Evolutionary conservation across 352 stramenopile species (phyloP).

Genomic region (Halophytophthora polymorphica): DNA sequence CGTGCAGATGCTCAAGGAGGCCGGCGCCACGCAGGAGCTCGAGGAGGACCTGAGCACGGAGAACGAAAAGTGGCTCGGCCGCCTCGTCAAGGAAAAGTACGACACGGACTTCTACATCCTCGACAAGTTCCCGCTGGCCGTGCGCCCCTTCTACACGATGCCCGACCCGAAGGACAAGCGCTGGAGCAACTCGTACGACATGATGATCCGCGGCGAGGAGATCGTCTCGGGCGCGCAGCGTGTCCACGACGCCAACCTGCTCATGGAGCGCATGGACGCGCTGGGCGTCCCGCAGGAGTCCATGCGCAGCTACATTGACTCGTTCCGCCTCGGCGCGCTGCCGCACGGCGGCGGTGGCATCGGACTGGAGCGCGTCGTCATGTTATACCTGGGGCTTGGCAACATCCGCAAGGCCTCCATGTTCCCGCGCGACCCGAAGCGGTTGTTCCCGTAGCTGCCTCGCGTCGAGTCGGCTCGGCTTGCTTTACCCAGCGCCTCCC

Average conservation of each 20-base stretch:
- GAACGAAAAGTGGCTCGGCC: conserved; percentile 97
- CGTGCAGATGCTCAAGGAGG: conserved; percentile 90
- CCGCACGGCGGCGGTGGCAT: conserved; percentile 98
- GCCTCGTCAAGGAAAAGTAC: conserved; percentile 97
- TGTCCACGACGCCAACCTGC: conserved; percentile 96
- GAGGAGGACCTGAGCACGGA: conserved; percentile 90
- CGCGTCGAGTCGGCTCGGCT: conserved; percentile 1
- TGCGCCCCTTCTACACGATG: conserved; percentile 99
- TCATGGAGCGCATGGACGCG: conserved; percentile 89
- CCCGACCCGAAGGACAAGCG: conserved; percentile 93
- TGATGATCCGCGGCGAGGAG: conserved; percentile 99
- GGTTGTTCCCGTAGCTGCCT: conserved; percentile 58
- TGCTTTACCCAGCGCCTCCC: not conserved
- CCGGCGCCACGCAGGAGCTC: conserved; percentile 66
- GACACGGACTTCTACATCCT: conserved; percentile 99
- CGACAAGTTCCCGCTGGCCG: conserved; percentile 98
- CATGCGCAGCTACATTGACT: conserved; percentile 97
- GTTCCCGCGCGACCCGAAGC: conserved; percentile 97
- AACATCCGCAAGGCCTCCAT: conserved; percentile 99
- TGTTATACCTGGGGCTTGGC: conserved; percentile 98
- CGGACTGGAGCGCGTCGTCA: conserved; percentile 98
- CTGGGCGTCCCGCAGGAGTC: conserved; percentile 85
- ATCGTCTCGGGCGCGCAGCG: conserved; percentile 99
- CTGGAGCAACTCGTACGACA: conserved; percentile 98
- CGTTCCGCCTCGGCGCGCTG: conserved; percentile 98